Conservation (phyloP, 352 stramenopile genomes). For the Pythium brachiatum region DNA sequence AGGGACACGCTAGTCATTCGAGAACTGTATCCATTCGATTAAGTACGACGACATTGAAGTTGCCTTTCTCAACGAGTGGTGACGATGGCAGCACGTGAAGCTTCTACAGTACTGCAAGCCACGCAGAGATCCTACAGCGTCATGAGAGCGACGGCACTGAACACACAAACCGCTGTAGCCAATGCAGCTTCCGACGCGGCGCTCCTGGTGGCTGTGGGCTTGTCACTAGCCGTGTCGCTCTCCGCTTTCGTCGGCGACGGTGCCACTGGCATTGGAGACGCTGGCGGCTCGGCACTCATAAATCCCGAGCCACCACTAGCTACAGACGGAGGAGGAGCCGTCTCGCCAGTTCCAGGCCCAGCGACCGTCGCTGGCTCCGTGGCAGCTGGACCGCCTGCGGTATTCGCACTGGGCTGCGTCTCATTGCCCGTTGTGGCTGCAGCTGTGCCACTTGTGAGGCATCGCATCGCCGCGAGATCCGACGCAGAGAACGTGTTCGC, state of each 20-base stretch:
- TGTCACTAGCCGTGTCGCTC: neutral
- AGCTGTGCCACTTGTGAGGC: conserved; percentile 5
- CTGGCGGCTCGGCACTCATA: neutral
- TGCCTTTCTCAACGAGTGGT: neutral
- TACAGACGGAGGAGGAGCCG: neutral
- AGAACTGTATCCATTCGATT: conserved; percentile 27
- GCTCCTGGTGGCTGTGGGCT: neutral
- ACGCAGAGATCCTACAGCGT: no score
- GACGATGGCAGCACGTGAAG: neutral
- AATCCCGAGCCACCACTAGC: neutral
- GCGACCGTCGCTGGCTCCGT: neutral
- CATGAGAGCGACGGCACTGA: neutral
- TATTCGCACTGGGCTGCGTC: neutral
- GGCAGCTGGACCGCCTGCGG: neutral
- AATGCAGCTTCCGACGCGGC: neutral
- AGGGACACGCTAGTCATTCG: neutral
- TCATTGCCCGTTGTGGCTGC: neutral
- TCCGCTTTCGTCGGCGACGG: neutral
- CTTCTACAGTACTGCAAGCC: neutral
- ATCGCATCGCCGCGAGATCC: conserved; percentile 25
- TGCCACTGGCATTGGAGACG: neutral
- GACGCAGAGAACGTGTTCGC: conserved; percentile 25
- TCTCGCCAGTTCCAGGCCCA: neutral
- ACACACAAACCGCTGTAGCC: neutral
- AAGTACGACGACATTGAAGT: conserved; percentile 32